Evolutionary conservation across 202 grass and related monocot species (phyloP).

Genomic region (Panicum hallii): DNA sequence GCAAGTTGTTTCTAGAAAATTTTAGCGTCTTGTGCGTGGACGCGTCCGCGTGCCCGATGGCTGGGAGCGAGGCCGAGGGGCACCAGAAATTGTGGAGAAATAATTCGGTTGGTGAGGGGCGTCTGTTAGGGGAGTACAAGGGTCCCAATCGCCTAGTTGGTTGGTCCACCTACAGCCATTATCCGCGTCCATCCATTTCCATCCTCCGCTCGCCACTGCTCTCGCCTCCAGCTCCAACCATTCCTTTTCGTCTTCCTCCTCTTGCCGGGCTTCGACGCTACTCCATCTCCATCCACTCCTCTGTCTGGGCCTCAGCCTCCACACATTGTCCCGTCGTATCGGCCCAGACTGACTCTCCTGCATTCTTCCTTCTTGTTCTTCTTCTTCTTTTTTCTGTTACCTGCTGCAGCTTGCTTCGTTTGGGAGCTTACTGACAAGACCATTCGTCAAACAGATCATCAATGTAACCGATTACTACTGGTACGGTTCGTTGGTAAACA

Average conservation of each 20-base stretch:
- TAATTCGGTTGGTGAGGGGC: conserved; percentile 57
- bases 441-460: not conserved
- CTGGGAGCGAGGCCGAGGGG: not conserved
- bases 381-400: not conserved
- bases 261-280: conserved; percentile 63
- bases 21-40: conserved; percentile 34
- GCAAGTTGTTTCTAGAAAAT: not conserved
- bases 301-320: conserved; percentile 16
- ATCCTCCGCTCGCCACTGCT: not conserved
- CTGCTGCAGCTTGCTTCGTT: not conserved
- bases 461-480: not conserved
- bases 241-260: not conserved
- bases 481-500: not conserved
- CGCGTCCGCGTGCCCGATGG: not conserved
- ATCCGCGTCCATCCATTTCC: conserved; percentile 18
- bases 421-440: not conserved
- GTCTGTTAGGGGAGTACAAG: conserved; percentile 46
- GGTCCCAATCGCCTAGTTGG: conserved; percentile 51
- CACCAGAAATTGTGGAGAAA: conserved; percentile 43
- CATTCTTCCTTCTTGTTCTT: not conserved
- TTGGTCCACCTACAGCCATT: conserved; percentile 80
- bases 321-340: conserved; percentile 13
- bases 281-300: not conserved
- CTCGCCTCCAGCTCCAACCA: no score
- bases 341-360: not conserved